A percentile compares a stretch with the other conserved stretches of the same genome.
phyloP scores from a whole-genome alignment of 192 early-diverging fungal species.

The Podila minutissima region DNA sequence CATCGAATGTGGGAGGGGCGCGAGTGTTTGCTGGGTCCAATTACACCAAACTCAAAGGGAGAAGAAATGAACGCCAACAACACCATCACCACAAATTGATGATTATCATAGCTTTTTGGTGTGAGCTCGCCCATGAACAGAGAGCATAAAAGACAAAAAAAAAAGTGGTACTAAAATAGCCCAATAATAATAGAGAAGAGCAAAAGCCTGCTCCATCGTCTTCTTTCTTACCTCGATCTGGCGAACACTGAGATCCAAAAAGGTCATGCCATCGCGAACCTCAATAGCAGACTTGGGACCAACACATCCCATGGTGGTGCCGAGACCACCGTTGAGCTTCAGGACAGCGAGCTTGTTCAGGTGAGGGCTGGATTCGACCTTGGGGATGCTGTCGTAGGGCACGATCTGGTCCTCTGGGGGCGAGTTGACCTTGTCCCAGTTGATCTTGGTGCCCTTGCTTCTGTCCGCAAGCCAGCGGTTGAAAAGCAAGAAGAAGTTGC shows the following conservation, averaged over 20 bases:
- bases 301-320: constrained; percentile 99
- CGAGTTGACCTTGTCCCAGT: constrained; percentile 96
- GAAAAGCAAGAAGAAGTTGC: constrained; percentile 85
- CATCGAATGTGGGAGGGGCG: too few species aligned
- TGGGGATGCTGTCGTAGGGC: constrained; percentile 77
- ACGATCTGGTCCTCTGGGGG: constrained; percentile 91
- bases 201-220: neutral
- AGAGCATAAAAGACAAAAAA: neutral
- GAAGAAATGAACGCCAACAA: neutral
- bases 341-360: constrained; percentile 95
- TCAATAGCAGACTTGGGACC: constrained; percentile 99
- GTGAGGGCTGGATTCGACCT: constrained; percentile 60
- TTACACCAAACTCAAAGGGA: neutral
- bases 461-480: constrained; percentile 88
- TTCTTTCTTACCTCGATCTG: constrained; percentile 86
- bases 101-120: neutral
- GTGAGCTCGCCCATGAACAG: neutral
- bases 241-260: constrained; percentile 97
- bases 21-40: neutral
- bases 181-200: neutral
- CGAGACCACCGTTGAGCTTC: constrained; percentile 99
- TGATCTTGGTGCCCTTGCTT: constrained; percentile 79
- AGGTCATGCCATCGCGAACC: constrained; percentile 98
- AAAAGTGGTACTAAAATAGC: neutral
- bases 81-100: neutral